Evolutionary conservation across 352 stramenopile species (phyloP), one percentile per base, ranked within the genome.

Genomic region (Plasmopara muralis): DNA sequence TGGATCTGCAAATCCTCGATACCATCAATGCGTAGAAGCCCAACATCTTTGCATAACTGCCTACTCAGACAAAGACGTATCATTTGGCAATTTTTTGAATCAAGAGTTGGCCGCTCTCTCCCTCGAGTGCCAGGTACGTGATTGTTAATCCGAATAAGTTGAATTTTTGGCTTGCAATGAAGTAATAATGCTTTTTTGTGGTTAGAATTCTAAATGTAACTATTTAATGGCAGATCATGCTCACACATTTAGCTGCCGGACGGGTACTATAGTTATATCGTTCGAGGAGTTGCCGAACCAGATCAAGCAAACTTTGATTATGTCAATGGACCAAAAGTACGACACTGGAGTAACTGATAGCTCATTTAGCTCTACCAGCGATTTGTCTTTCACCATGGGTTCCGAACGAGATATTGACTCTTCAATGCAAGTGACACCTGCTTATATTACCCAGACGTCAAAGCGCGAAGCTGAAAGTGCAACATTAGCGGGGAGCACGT

Each of bases 151-250:
- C 16, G 43, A n/a, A 39, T 35, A 8, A 35, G 6, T 8, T 35
- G 10, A 35, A 4, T 5, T 8, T 9, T 35, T 35, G 4, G 31
- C 4, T 35, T 12, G 10, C 31, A 12, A 35, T 12, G 6, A 12
- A 35, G 6, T 35, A 12, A 8, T 35, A 12, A 12, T 35, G 31
- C 31, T 35, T 35, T 12, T 2, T 35, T 35, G 2, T 35, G 2
- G 31, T 35, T 53, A 94, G 83, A 91, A 81, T 55, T 50, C 69
- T 16, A 92, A 89, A 37, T 94, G 84, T 46, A 86, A 74, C 43
- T 79, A 71, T 54, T 68, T 83, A 40, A 89, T 94, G 81, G 82
- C 73, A 5, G 74, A 92, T 54, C 84, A 94, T 58, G 70, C 90
- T 5, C 77, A 92, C 44, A 84, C 78, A 18, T 94, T 90, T 47